Percentiles rank a stretch among this genome's conserved stretches.
Evolutionary conservation across 2,329 filamentous ascomycete genomes (phyloP).

Genomic region (Colletotrichum lini): DNA sequence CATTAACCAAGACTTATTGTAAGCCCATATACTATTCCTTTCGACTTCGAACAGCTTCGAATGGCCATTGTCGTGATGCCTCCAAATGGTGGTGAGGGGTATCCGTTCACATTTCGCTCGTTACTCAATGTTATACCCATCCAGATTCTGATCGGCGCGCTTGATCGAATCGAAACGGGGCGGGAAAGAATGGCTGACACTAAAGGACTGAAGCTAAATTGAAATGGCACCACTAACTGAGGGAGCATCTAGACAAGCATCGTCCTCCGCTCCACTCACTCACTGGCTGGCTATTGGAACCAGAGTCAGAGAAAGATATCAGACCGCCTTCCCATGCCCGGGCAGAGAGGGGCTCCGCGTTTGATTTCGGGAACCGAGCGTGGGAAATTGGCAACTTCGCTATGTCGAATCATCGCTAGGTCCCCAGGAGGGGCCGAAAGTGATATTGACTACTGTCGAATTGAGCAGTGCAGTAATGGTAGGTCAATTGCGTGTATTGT

Average conservation of each 20-base stretch:
- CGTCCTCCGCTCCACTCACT: too few relatives aligned
- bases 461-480: too few relatives aligned
- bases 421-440: background rate
- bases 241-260: too few relatives aligned
- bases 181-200: background rate
- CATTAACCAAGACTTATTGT: too few relatives aligned
- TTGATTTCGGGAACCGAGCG: background rate
- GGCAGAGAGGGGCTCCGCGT: background rate
- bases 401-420: slow-evolving; percentile 70
- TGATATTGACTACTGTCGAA: background rate
- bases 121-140: background rate
- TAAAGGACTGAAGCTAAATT: background rate
- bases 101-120: background rate
- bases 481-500: too few relatives aligned
- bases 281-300: too few relatives aligned
- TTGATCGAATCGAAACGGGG: background rate
- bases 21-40: too few relatives aligned
- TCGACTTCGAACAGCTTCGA: background rate
- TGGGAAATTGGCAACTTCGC: slow-evolving; percentile 31
- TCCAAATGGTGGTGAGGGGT: background rate
- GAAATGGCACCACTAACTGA: background rate
- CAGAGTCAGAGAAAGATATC: too few relatives aligned
- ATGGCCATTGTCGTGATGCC: too few relatives aligned
- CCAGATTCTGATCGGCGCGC: slow-evolving; percentile 1
- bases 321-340: too few relatives aligned